A percentile compares a stretch with the other conserved stretches of the same genome.
Evolutionary conservation across 805 yeast genomes (phyloP).

Genomic region (Saturnispora silvae): DNA sequence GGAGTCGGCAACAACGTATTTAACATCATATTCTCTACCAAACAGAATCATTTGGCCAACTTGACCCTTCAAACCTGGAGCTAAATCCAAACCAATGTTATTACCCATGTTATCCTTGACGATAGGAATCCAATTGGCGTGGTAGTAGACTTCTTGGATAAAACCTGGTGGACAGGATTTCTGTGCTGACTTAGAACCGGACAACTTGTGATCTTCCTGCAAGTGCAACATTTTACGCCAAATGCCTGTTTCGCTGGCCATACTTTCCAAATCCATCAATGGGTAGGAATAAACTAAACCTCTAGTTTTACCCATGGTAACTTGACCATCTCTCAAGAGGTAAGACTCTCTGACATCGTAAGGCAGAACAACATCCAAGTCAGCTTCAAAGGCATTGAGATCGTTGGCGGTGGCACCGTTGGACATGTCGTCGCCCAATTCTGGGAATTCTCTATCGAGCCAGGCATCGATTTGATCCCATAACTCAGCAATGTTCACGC

Average conservation of each 20-base stretch:
- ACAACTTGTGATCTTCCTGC: slow-evolving; percentile 13
- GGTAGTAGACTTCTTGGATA: slow-evolving; percentile 72
- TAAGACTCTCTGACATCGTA: slow-evolving; percentile 71
- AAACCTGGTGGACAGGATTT: slow-evolving; percentile 69
- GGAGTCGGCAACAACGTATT: slow-evolving; percentile 73
- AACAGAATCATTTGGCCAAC: slow-evolving; percentile 89
- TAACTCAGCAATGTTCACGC: slow-evolving; percentile 61
- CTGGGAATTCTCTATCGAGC: slow-evolving; percentile 71
- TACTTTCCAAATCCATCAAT: slow-evolving; percentile 69
- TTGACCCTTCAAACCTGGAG: slow-evolving; percentile 67
- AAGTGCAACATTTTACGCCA: slow-evolving; percentile 63
- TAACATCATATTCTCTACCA: slow-evolving; percentile 90
- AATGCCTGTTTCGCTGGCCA: slow-evolving; percentile 67
- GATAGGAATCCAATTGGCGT: slow-evolving; percentile 85
- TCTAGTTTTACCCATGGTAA: slow-evolving; percentile 57
- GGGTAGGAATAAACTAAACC: slow-evolving; percentile 77
- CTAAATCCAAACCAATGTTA: slow-evolving; percentile 81
- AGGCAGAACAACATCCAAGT: slow-evolving; percentile 66
- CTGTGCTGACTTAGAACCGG: slow-evolving; percentile 26
- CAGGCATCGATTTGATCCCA: slow-evolving; percentile 88
- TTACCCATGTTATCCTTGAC: slow-evolving; percentile 85
- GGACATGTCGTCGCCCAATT: slow-evolving; percentile 65
- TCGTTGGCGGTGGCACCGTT: slow-evolving; percentile 76
- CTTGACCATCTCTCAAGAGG: slow-evolving; percentile 87
- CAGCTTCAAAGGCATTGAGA: slow-evolving; percentile 72